These are phyloP conservation scores for Solanum raphanifolium DNA, from an alignment of 257 asterid genomes.

Conservation along the genomic window DNA sequence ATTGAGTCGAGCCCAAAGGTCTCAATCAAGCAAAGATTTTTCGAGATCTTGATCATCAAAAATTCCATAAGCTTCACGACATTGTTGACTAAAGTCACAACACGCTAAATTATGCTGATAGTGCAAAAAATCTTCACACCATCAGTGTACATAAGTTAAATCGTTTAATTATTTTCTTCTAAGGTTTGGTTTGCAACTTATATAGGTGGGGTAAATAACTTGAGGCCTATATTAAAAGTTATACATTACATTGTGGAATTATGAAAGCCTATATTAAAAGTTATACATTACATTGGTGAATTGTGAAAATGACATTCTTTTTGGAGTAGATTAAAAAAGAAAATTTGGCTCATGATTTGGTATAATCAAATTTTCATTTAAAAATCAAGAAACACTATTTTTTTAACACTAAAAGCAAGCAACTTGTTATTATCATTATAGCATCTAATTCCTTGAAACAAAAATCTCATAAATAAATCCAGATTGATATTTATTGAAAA, in stretches of 20 bases:
- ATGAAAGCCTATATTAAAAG: background rate
- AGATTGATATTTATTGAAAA: background rate
- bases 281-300: background rate
- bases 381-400: background rate
- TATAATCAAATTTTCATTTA: too few relatives aligned
- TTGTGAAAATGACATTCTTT: background rate
- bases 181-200: background rate
- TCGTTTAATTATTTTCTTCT: background rate
- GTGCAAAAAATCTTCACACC: background rate
- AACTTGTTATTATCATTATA: background rate
- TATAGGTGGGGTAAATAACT: background rate
- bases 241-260: too few relatives aligned
- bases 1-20: conserved; percentile 33
- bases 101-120: background rate
- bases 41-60: conserved; percentile 22
- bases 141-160: background rate
- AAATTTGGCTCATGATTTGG: background rate
- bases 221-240: background rate
- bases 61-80: conserved; percentile 18
- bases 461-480: background rate
- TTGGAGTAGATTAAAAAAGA: too few relatives aligned
- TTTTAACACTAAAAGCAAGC: background rate
- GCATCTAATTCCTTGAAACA: background rate
- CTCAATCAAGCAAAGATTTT: conserved; percentile 46
- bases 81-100: conserved; percentile 5